Conservation (phyloP, 2,329 filamentous ascomycete species). For the Cladosporium cucumerinum region DNA sequence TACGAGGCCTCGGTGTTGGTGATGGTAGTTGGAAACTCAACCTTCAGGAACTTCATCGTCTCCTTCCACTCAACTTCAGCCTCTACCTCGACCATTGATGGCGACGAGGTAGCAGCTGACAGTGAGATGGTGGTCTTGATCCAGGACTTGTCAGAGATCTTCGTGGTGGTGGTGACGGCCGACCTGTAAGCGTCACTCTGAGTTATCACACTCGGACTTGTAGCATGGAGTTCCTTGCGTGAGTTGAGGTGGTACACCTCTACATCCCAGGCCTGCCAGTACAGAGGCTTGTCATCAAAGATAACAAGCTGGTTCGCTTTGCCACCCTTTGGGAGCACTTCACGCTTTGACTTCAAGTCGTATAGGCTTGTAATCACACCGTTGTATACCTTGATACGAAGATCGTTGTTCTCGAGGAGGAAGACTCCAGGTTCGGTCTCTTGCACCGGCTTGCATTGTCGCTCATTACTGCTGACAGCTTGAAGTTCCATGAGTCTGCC, state of each 20-base stretch:
- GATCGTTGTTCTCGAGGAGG: conserved; percentile 73
- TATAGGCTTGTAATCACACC: conserved; percentile 82
- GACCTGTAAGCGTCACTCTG: conserved; percentile 72
- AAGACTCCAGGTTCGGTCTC: conserved; percentile 55
- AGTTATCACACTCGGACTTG: conserved; percentile 65
- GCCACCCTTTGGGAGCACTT: conserved; percentile 67
- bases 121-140: conserved; percentile 83
- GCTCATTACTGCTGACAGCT: background rate
- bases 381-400: conserved; percentile 67
- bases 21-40: conserved; percentile 93
- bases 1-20: conserved; percentile 90
- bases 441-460: conserved; percentile 35
- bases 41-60: conserved; percentile 96
- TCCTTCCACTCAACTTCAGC: conserved; percentile 96
- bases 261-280: conserved; percentile 98
- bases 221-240: conserved; percentile 65
- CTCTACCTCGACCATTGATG: conserved; percentile 71
- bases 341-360: conserved; percentile 69
- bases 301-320: conserved; percentile 91
- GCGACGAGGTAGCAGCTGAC: conserved; percentile 56
- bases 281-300: conserved; percentile 94
- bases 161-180: conserved; percentile 77
- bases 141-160: conserved; percentile 82
- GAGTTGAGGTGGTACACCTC: conserved; percentile 94
- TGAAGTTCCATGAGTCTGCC: background rate